Base-by-base conservation (phyloP, 306 rosid species). In the Prunus salicina region DNA sequence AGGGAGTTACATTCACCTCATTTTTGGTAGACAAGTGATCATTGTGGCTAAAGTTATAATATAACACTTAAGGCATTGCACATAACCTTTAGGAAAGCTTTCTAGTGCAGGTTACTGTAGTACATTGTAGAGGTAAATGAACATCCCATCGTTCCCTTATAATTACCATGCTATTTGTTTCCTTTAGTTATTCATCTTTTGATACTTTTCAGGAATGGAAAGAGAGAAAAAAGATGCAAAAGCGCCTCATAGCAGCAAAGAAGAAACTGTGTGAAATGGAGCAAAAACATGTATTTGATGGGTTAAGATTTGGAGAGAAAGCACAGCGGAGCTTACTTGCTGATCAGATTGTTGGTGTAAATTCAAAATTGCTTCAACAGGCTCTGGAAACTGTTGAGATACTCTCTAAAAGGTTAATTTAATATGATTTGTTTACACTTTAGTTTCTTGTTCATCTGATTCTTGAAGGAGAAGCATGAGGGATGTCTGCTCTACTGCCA, bases 241-340 rank as follows among this genome's bases (percentile, higher is more conserved):
- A 83, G 88, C 90, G 80, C 30, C 97, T 95, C 78, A 86, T 92
- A 79, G 91, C 92, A 60, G 97, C 97, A 0, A 95, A 95, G 83
- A 95, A 90, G 96, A 92, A 89, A 83, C 91, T 95, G 27, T 51
- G 71, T 76, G 97, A 95, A 74, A 78, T 95, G 91, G 97, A 89
- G 70, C 97, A 95, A 79, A 79, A 88, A 27, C 98, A 95, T 77
- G 81, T 90, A 76, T 95, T 92, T 66, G 81, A 88, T 83, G 98
- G 98, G 75, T 82, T 84, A 78, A 86, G 82, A 78, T 85, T 68
- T 84, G 98, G 97, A 73, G 92, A 92, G 84, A 95, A 89, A 84
- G 86, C 79, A 52, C 93, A 95, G 60, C 83, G 89, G 84, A 88
- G 80, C 84, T 80, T 95, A 80, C 98, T 95, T 68, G 93, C 91